Conservation (phyloP, 805 yeast species). For the Pichia exigua region DNA sequence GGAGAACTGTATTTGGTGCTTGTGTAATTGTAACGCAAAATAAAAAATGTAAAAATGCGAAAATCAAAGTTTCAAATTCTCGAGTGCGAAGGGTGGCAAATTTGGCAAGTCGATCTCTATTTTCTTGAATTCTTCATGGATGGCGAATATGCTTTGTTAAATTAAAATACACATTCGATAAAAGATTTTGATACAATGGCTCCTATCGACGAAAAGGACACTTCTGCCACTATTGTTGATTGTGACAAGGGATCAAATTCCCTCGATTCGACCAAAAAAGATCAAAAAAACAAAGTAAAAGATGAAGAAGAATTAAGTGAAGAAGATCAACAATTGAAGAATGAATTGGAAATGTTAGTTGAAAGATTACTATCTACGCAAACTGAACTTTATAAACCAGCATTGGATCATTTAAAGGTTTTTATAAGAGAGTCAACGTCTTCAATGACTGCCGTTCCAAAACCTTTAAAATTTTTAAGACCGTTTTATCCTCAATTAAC, state of each 20-base stretch:
- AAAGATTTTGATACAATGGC: conserved; percentile 12
- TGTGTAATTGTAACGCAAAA: not conserved
- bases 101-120: not conserved
- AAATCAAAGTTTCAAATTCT: not conserved
- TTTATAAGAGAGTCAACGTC: conserved; percentile 89
- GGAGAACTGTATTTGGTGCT: not conserved
- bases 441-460: conserved; percentile 99
- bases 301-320: conserved; percentile 81
- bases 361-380: conserved; percentile 61
- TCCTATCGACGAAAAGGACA: conserved; percentile 19
- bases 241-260: conserved; percentile 1
- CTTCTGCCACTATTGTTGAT: not conserved
- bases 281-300: conserved; percentile 12
- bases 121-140: not conserved
- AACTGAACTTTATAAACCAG: conserved; percentile 43
- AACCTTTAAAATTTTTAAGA: conserved; percentile 90
- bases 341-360: conserved; percentile 79
- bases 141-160: not conserved
- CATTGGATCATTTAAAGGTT: conserved; percentile 64
- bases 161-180: not conserved
- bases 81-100: not conserved
- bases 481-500: conserved; percentile 74
- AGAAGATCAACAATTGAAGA: conserved; percentile 84
- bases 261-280: conserved; percentile 11
- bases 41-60: not conserved